A percentile compares a stretch with the other conserved stretches of the same genome.
These are phyloP conservation scores for Coemansia sp. DNA, from an alignment of 192 early-diverging fungal species.

Conservation along the genomic window DNA sequence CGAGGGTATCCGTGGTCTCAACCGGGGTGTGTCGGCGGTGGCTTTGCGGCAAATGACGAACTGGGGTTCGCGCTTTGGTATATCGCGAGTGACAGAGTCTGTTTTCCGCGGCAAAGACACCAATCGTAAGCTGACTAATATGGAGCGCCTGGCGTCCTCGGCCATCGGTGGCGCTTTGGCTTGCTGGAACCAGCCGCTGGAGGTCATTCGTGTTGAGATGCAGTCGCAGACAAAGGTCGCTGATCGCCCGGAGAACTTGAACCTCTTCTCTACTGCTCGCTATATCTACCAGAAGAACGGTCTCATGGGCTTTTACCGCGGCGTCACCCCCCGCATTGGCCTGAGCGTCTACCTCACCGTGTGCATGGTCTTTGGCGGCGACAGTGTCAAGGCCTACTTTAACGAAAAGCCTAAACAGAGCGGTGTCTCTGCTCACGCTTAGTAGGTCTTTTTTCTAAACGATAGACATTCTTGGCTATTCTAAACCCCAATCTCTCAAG, in stretches of 20 bases:
- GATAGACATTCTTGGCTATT: no score
- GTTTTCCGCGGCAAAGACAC: slow-evolving; percentile 59
- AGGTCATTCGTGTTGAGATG: slow-evolving; percentile 99
- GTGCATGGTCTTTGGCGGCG: slow-evolving; percentile 84
- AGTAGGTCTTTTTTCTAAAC: not conserved
- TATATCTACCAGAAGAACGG: slow-evolving; percentile 94
- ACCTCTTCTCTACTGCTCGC: slow-evolving; percentile 75
- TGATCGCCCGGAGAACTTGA: slow-evolving; percentile 90
- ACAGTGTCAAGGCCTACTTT: slow-evolving; percentile 56
- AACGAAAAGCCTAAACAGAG: slow-evolving; percentile 31
- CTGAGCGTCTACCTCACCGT: slow-evolving; percentile 82
- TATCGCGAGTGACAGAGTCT: slow-evolving; percentile 69
- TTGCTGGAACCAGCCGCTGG: slow-evolving; percentile 99
- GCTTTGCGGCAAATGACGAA: slow-evolving; percentile 96
- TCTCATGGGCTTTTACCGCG: slow-evolving; percentile 87
- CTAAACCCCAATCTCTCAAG: no score
- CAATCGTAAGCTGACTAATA: slow-evolving; percentile 58
- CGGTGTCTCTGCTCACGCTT: slow-evolving; percentile 9
- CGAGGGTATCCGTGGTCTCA: slow-evolving; percentile 95
- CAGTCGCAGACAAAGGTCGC: slow-evolving; percentile 87
- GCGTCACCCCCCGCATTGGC: slow-evolving; percentile 76
- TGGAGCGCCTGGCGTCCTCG: slow-evolving; percentile 60
- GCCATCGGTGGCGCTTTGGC: slow-evolving; percentile 85
- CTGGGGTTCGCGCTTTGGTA: slow-evolving; percentile 96
- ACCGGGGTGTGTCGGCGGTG: slow-evolving; percentile 99